Evolutionary conservation across 192 early-diverging fungal genomes (phyloP).

Genomic region (Backusella tarrabulga): DNA sequence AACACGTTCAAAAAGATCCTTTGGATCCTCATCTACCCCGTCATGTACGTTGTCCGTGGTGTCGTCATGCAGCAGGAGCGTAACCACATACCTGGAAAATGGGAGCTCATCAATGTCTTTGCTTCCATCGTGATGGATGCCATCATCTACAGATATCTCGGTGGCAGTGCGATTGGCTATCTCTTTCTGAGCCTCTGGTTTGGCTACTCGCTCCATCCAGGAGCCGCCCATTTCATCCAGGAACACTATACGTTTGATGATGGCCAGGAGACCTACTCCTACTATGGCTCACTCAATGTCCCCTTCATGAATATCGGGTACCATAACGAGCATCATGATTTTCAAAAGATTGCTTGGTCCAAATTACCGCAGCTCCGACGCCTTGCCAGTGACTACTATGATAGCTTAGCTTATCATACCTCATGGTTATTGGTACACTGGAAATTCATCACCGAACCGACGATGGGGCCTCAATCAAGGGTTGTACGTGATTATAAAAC

Average conservation of each 20-base stretch:
- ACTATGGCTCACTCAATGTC: slow-evolving; percentile 88
- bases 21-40: slow-evolving; percentile 81
- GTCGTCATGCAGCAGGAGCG: slow-evolving; percentile 48
- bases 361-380: slow-evolving; percentile 75
- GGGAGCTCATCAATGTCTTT: slow-evolving; percentile 77
- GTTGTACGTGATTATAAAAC: slow-evolving; percentile 69
- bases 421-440: slow-evolving; percentile 85
- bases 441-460: slow-evolving; percentile 75
- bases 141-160: slow-evolving; percentile 48
- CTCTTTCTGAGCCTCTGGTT: slow-evolving; percentile 70
- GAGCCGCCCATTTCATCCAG: slow-evolving; percentile 94
- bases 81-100: slow-evolving; percentile 65
- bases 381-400: slow-evolving; percentile 90
- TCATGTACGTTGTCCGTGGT: slow-evolving; percentile 84
- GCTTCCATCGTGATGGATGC: slow-evolving; percentile 60
- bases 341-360: slow-evolving; percentile 86
- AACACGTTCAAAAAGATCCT: slow-evolving; percentile 66
- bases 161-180: slow-evolving; percentile 68
- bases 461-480: slow-evolving; percentile 82
- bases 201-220: slow-evolving; percentile 89
- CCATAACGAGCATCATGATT: slow-evolving; percentile 99
- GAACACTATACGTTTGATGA: slow-evolving; percentile 96
- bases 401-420: slow-evolving; percentile 76
- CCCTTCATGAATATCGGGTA: slow-evolving; percentile 94
- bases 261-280: slow-evolving; percentile 95